Evolutionary conservation across 176 grass and related monocot species (phyloP).

Genomic region (Triticum urartu): DNA sequence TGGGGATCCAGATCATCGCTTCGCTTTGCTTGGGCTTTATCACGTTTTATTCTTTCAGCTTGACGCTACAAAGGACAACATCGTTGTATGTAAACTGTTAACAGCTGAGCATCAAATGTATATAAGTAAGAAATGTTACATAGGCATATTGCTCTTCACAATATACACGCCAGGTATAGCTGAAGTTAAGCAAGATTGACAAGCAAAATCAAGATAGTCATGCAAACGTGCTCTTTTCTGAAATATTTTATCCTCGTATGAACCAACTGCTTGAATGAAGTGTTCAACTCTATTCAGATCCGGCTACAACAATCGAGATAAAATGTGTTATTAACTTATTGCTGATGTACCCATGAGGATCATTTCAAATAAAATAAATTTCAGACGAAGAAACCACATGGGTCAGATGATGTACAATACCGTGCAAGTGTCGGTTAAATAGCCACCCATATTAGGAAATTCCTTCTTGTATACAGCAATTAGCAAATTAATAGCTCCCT

Average conservation of each 20-base stretch:
- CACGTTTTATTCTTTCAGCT: conserved; percentile 82
- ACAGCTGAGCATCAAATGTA: conserved; percentile 13
- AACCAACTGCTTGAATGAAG: conserved; percentile 89
- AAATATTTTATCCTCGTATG: conserved; percentile 92
- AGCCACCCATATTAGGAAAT: conserved; percentile 72
- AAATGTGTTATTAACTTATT: not conserved
- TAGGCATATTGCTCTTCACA: not conserved
- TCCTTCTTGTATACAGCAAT: conserved; percentile 95
- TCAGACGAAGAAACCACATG: not conserved
- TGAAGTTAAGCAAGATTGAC: conserved; percentile 11
- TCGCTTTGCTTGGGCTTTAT: conserved; percentile 71
- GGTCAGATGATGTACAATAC: conserved; percentile 32
- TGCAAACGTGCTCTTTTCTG: conserved; percentile 88
- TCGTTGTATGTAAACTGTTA: conserved; percentile 8
- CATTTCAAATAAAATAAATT: not conserved
- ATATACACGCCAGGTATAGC: not conserved
- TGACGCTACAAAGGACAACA: conserved; percentile 64
- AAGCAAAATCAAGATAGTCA: not conserved
- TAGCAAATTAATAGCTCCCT: conserved; percentile 96
- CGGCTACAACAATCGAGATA: conserved; percentile 57
- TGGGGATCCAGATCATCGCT: conserved; percentile 89
- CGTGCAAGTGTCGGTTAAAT: conserved; percentile 79
- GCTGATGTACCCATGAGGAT: not conserved
- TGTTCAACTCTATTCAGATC: conserved; percentile 81
- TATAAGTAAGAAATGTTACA: not conserved